A percentile compares a stretch with the other conserved stretches of the same genome.
These are phyloP conservation scores for Hypoxylon sp. DNA, from an alignment of 2,329 filamentous ascomycete species.

Conservation along the genomic window DNA sequence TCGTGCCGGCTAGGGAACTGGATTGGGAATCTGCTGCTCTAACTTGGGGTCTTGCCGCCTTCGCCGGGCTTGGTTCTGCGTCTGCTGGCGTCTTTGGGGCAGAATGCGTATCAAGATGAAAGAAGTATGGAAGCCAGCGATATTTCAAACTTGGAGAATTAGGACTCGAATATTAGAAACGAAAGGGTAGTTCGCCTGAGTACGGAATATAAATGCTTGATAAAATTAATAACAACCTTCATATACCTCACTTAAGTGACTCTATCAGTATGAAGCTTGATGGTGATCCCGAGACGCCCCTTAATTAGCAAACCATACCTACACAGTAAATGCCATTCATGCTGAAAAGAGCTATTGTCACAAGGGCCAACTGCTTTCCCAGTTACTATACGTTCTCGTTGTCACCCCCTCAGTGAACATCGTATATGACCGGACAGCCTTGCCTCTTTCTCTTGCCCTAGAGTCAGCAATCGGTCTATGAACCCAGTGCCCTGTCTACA, in stretches of 20 bases:
- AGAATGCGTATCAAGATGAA: slow-evolving; percentile 61
- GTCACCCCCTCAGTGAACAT: neutral
- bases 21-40: slow-evolving; percentile 65
- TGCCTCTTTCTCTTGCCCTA: neutral
- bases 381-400: neutral
- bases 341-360: neutral
- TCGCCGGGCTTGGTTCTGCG: slow-evolving; percentile 62
- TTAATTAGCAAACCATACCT: neutral
- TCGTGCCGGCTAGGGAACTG: slow-evolving; percentile 57
- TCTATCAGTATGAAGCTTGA: neutral
- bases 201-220: neutral
- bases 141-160: neutral
- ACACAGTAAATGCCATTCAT: neutral
- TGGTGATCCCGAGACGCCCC: neutral
- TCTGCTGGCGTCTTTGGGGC: slow-evolving; percentile 63
- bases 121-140: neutral
- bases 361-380: neutral
- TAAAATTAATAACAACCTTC: slow-evolving; percentile 3
- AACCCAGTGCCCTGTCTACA: too few relatives aligned
- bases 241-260: neutral
- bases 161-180: neutral
- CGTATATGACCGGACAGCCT: neutral
- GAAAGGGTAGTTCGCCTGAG: slow-evolving; percentile 39
- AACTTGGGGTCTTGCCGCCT: slow-evolving; percentile 61
- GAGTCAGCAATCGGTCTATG: too few relatives aligned